phyloP scores from a whole-genome alignment of 1,284 basidiomycete genomes.

The Cutaneotrichosporon sp. region DNA sequence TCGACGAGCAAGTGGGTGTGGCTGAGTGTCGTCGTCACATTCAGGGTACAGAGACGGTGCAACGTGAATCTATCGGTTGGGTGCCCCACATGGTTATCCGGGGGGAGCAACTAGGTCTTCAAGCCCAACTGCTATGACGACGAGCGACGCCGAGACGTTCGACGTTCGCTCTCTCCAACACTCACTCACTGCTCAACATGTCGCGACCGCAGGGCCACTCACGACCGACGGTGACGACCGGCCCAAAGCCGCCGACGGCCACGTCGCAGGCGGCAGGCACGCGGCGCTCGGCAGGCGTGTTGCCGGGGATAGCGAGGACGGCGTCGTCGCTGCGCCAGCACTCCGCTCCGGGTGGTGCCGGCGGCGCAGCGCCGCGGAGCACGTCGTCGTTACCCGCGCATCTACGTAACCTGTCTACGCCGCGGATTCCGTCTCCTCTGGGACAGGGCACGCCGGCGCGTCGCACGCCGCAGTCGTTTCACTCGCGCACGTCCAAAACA shows the following conservation, averaged over 20 bases:
- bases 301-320: conserved; percentile 42
- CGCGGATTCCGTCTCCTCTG: conserved; percentile 44
- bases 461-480: conserved; percentile 46
- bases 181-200: conserved; percentile 23
- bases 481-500: conserved; percentile 78
- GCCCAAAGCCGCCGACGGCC: conserved; percentile 30
- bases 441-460: conserved; percentile 45
- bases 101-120: background rate
- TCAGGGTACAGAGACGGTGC: no score
- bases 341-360: conserved; percentile 9
- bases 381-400: conserved; percentile 42
- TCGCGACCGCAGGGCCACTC: conserved; percentile 35
- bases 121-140: background rate
- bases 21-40: background rate
- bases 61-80: no score
- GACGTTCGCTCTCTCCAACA: background rate
- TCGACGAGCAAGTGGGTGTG: background rate
- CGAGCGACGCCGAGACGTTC: no score
- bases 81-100: background rate
- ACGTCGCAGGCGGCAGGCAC: conserved; percentile 2
- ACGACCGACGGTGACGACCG: conserved; percentile 31
- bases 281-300: conserved; percentile 36
- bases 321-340: conserved; percentile 44
- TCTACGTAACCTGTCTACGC: conserved; percentile 40
- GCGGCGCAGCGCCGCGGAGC: conserved; percentile 3